Evolutionary conservation across 345 rosid genomes (phyloP), one percentile per base, ranked within the genome.

Genomic region (Draba incana): DNA sequence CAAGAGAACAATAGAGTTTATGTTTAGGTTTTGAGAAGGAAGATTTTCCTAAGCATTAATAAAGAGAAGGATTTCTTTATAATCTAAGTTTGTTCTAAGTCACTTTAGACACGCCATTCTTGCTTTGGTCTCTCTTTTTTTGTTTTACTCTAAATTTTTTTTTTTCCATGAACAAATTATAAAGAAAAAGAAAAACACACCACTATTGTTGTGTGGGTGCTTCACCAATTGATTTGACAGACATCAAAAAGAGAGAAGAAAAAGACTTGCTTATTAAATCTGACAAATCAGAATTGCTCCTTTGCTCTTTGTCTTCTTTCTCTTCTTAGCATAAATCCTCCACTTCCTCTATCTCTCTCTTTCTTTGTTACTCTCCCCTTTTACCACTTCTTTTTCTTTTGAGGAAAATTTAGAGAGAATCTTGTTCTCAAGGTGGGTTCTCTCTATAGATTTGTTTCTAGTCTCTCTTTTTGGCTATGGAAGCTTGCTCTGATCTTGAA

Each of bases 401-500:
- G 27, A 8, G 41, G 50, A 47, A 53, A 10, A 33, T 28, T 60
- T 10, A 23, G 20, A 70, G 24, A 53, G 66, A 61, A 57, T 70
- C 77, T 70, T 66, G 70, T 15, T 76, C 35, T 77, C 57, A 72
- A 76, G 77, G 70, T 66, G 75, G 75, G 70, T 65, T 75, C 45
- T 74, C 53, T 20, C 20, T 20, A 20, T 20, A 20, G 20, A 20
- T 20, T 20, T 62, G 24, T 35, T 48, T 58, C 69, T 39, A 10
- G 57, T n/a, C 44, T 49, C 76, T 71, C 64, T 43, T 43, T 55
- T 64, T 62, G 71, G 81, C 75, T 76, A 90, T 90, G 97, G 87
- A 81, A 68, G 77, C 64, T 78, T 80, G 83, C 77, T 90, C 96
- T 84, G 86, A 84, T 80, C 95, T 93, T 81, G 85, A 93, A 80